Percentiles rank a stretch among this genome's conserved stretches.
Evolutionary conservation across 495 filamentous ascomycete species (phyloP).

Genomic region (Trichodelitschia bisporula): DNA sequence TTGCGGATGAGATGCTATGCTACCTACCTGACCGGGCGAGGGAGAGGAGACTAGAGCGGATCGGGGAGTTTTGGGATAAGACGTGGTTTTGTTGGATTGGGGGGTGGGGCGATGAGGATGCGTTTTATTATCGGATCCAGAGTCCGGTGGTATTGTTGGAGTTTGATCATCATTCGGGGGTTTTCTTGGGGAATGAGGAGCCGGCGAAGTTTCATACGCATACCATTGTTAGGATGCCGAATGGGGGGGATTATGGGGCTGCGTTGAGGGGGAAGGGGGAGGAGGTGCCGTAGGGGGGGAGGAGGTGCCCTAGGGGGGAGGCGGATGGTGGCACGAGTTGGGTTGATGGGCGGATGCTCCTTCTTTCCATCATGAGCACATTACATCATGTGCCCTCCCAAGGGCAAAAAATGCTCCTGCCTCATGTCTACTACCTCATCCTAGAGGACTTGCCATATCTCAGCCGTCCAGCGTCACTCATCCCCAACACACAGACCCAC

Average conservation of each 20-base stretch:
- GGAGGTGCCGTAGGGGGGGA: constrained; percentile 5
- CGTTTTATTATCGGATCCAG: constrained; percentile 57
- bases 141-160: constrained; percentile 46
- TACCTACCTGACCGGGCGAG: constrained; percentile 33
- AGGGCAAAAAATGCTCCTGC: too few relatives aligned
- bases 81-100: constrained; percentile 63
- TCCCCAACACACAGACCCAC: too few relatives aligned
- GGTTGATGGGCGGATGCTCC: too few relatives aligned
- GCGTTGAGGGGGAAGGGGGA: constrained; percentile 17
- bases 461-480: too few relatives aligned
- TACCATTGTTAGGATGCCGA: constrained; percentile 42
- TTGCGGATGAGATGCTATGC: constrained; percentile 34
- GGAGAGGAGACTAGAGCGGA: constrained; percentile 23
- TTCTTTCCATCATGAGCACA: too few relatives aligned
- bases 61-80: constrained; percentile 28
- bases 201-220: constrained; percentile 60
- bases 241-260: constrained; percentile 49
- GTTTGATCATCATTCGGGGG: constrained; percentile 61
- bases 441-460: too few relatives aligned
- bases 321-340: too few relatives aligned
- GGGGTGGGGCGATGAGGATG: constrained; percentile 32
- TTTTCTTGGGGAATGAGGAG: constrained; percentile 46
- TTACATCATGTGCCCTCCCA: too few relatives aligned
- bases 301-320: too few relatives aligned
- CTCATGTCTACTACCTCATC: too few relatives aligned